These are phyloP conservation scores for Aspergillus steynii DNA, from an alignment of 495 filamentous ascomycete species.

Conservation along the genomic window DNA sequence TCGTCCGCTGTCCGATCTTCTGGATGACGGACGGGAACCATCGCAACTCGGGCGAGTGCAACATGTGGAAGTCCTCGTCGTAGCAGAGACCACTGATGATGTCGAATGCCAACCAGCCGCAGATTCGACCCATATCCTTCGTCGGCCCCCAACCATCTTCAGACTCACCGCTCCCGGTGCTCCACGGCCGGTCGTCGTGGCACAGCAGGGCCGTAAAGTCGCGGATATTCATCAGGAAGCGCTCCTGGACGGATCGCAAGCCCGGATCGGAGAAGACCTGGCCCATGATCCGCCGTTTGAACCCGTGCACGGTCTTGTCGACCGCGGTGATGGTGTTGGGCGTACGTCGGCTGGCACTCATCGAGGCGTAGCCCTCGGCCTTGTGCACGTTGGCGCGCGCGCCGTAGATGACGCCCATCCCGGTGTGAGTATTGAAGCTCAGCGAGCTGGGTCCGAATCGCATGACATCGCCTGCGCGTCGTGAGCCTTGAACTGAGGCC, in stretches of 20 bases:
- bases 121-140: constrained; percentile 14
- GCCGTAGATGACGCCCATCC: constrained; percentile 16
- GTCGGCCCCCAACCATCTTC: constrained; percentile 5
- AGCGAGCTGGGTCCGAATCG: constrained; percentile 16
- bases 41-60: constrained; percentile 20
- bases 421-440: constrained; percentile 16
- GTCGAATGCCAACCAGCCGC: constrained; percentile 27
- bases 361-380: constrained; percentile 11
- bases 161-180: background rate
- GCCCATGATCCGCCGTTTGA: constrained; percentile 36
- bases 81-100: constrained; percentile 29
- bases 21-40: constrained; percentile 22
- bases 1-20: constrained; percentile 17
- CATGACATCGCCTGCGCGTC: constrained; percentile 15
- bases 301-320: constrained; percentile 37
- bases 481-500: background rate
- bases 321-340: constrained; percentile 39
- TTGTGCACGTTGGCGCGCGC: constrained; percentile 20
- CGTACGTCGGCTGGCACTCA: constrained; percentile 16
- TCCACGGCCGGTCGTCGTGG: background rate
- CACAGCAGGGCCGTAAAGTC: background rate
- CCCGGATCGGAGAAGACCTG: constrained; percentile 40
- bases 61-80: constrained; percentile 22
- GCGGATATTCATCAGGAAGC: constrained; percentile 12
- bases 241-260: constrained; percentile 31